Conservation (phyloP, 2,329 filamentous ascomycete species). For the Coniochaeta ligniaria region DNA sequence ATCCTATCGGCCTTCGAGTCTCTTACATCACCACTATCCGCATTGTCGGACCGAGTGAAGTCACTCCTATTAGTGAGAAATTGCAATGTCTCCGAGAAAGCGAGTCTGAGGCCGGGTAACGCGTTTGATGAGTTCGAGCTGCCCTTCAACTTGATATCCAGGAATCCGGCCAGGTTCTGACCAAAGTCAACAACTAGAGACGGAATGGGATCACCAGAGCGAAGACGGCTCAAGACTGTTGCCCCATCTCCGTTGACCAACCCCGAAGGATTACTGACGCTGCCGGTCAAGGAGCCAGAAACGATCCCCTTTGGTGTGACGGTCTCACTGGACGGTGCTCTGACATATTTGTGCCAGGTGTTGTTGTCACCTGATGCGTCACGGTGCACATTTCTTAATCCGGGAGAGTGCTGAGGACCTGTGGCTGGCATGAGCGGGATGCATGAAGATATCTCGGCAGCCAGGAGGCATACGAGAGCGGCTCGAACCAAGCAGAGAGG, state of each 20-base stretch:
- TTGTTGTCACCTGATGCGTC: background rate
- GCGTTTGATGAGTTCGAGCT: slow-evolving; percentile 15
- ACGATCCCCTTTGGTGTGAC: slow-evolving; percentile 6
- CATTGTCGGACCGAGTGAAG: slow-evolving; percentile 41
- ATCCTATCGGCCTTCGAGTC: background rate
- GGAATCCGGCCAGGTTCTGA: slow-evolving; percentile 34
- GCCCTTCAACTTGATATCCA: slow-evolving; percentile 34
- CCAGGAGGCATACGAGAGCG: background rate
- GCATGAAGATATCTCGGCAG: background rate
- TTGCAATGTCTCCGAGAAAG: slow-evolving; percentile 41
- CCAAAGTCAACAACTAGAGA: slow-evolving; percentile 42
- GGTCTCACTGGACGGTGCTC: slow-evolving; percentile 4
- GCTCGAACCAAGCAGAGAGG: background rate
- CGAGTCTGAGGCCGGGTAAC: slow-evolving; percentile 33
- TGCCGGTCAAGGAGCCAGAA: slow-evolving; percentile 17
- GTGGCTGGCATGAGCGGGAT: background rate
- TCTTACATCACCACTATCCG: slow-evolving; percentile 15
- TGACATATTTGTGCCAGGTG: slow-evolving; percentile 10
- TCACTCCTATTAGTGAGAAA: slow-evolving; percentile 36
- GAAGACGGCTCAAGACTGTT: slow-evolving; percentile 23
- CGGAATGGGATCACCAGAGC: slow-evolving; percentile 17
- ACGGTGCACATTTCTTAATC: background rate
- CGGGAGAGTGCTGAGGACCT: background rate
- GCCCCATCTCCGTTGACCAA: slow-evolving; percentile 19
- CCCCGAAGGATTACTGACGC: slow-evolving; percentile 28